Base-by-base conservation (phyloP, 345 rosid species). In the Chamaenerion angustifolium region DNA sequence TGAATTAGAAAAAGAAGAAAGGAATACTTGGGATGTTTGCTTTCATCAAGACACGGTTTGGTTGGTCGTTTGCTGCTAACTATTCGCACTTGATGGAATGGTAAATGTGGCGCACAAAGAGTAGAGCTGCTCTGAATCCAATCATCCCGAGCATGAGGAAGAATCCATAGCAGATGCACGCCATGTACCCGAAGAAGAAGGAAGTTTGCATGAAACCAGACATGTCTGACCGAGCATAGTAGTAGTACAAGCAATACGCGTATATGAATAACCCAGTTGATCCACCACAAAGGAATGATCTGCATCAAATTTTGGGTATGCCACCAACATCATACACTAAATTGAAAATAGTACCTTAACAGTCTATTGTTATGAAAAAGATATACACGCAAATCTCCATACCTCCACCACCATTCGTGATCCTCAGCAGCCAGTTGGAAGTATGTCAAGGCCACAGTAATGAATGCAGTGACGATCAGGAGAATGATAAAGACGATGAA, bases 341-440 rank as follows among this genome's bases (percentile, higher is more conserved):
- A 5, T 11, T 16, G 35, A 27, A 13, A 23, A 25, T 27, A 49
- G 4, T 11, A 13, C 4, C 12, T 3, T 31, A 31, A 7, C 6
- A 31, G 5, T 31, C 5, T 31, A 31, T 5, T 31, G 37, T 4
- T 7, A 4, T 31, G 37, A 31, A 31, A 31, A 7, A 50, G 10
- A 50, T 14, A 31, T 3, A 50, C 31, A 35, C 1, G 25, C 15
- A 16, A 37, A 21, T 6, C 23, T 17, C 18, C 60, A 49, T 75
- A 75, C 80, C 77, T 75, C 80, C 77, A 75, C 80, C 80, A 75
- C 77, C 80, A 75, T 56, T 61, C 77, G 42, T 72, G 77, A 55
- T 72, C 81, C 66, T 76, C 81, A 41, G 81, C 81, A 45, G 81
- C 81, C 10, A 76, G 77, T 64, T 76, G 81, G 58, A 76, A 76